A percentile compares a stretch with the other conserved stretches of the same genome.
Conservation (phyloP, 2,329 filamentous ascomycete genomes). For the Colletotrichum liriopes region DNA sequence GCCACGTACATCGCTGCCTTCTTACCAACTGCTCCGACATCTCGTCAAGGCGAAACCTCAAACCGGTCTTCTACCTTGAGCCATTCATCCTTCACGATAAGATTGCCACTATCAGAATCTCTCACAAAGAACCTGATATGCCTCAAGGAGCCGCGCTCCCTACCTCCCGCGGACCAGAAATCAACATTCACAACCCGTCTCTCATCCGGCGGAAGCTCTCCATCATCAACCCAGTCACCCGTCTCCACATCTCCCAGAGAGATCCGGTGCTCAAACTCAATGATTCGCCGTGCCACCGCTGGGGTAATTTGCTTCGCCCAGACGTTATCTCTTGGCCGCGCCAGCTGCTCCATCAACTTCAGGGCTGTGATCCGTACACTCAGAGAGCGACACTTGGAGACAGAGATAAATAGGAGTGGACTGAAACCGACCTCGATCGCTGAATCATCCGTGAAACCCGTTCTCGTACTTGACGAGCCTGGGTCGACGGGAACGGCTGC, state of each 20-base stretch:
- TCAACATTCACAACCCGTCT: not conserved
- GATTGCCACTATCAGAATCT: not conserved
- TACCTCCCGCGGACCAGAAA: not conserved
- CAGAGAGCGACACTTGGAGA: constrained; percentile 20
- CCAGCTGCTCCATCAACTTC: constrained; percentile 25
- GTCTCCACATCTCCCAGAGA: not conserved
- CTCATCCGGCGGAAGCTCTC: constrained; percentile 9
- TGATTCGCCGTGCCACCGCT: constrained; percentile 51
- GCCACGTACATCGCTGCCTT: not conserved
- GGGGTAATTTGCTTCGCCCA: constrained; percentile 54
- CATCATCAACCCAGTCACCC: not conserved
- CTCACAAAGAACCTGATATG: not conserved
- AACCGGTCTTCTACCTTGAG: too few species aligned
- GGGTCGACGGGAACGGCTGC: not conserved
- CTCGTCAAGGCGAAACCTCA: not conserved
- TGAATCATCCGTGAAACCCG: not conserved
- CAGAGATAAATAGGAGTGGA: not conserved
- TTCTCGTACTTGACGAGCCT: not conserved
- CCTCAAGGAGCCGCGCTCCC: too few species aligned
- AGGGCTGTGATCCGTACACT: not conserved
- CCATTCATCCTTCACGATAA: not conserved
- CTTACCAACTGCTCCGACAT: not conserved
- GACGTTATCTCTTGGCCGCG: constrained; percentile 54
- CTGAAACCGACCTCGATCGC: constrained; percentile 12
- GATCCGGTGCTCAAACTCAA: constrained; percentile 51